A percentile compares a stretch with the other conserved stretches of the same genome.
phyloP scores from a whole-genome alignment of 495 filamentous ascomycete genomes.

The Hyphodiscus hymeniophilus region DNA sequence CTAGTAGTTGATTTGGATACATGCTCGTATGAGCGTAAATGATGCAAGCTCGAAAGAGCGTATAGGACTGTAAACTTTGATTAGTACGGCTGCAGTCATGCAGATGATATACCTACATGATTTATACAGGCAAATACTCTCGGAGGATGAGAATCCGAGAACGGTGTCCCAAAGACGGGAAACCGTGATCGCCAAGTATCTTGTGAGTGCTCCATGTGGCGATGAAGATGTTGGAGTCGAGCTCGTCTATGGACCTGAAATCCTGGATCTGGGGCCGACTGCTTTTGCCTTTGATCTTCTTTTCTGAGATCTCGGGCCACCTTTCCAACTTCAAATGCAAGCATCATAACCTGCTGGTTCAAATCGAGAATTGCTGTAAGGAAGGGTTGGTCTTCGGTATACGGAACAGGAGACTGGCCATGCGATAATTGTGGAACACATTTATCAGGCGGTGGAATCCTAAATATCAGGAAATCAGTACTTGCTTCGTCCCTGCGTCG shows the following conservation, averaged over 20 bases:
- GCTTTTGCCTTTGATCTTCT: not conserved
- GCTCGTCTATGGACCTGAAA: slow-evolving; percentile 5
- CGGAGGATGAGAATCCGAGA: not conserved
- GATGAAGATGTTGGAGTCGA: slow-evolving; percentile 1
- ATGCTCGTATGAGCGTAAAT: slow-evolving; percentile 45
- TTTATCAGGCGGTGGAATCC: slow-evolving; percentile 30
- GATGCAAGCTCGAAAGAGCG: slow-evolving; percentile 41
- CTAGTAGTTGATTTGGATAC: slow-evolving; percentile 27
- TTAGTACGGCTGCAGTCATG: not conserved
- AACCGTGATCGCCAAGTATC: not conserved
- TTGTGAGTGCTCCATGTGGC: not conserved
- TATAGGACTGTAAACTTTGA: slow-evolving; percentile 13
- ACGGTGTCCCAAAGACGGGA: slow-evolving; percentile 7
- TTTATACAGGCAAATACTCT: slow-evolving; percentile 2
- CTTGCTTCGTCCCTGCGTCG: too few relatives aligned
- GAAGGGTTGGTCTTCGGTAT: slow-evolving; percentile 7
- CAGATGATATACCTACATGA: not conserved
- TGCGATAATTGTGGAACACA: slow-evolving; percentile 22
- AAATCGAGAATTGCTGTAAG: slow-evolving; percentile 9
- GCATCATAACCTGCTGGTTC: slow-evolving; percentile 5
- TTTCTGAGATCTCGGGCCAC: slow-evolving; percentile 7
- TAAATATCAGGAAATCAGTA: too few relatives aligned
- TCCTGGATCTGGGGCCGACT: not conserved
- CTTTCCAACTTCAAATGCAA: slow-evolving; percentile 7
- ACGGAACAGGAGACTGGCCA: not conserved